Conservation (phyloP, 177 flowering plant genomes). For the Vitis hybrid region DNA sequence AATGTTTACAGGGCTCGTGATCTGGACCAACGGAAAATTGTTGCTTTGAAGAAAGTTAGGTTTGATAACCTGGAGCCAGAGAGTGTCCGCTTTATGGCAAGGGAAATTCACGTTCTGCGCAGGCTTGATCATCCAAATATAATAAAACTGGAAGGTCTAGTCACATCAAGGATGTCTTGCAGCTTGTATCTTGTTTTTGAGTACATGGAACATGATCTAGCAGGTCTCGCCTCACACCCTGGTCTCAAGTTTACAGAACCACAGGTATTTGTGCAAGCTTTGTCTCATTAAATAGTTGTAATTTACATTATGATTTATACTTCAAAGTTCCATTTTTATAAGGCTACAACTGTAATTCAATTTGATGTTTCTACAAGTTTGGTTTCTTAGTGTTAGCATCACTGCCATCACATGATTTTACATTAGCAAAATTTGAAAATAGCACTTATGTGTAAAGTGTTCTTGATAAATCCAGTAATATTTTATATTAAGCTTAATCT, state of each 20-base stretch:
- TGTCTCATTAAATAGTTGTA: neutral
- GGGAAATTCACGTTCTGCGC: conserved; percentile 93
- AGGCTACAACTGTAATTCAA: neutral
- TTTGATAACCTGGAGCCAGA: conserved; percentile 97
- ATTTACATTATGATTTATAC: neutral
- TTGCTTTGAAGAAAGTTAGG: conserved; percentile 93
- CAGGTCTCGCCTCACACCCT: conserved; percentile 93
- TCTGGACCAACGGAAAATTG: conserved; percentile 83
- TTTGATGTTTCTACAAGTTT: neutral
- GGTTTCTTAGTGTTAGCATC: neutral
- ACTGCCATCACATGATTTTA: neutral
- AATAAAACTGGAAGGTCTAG: conserved; percentile 89
- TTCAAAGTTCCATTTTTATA: neutral
- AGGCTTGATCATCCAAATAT: conserved; percentile 94
- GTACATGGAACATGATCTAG: conserved; percentile 98
- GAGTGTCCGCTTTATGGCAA: conserved; percentile 98
- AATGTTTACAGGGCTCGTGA: conserved; percentile 95
- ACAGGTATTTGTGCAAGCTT: conserved; percentile 52
- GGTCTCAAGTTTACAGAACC: conserved; percentile 86
- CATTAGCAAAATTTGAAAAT: neutral
- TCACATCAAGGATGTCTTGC: conserved; percentile 94
- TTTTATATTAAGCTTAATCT: neutral
- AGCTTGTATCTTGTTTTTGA: conserved; percentile 96
- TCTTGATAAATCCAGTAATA: too few relatives aligned
- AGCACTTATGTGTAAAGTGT: neutral